Evolutionary conservation across 139 green algal species (phyloP).

Genomic region (Chlorella sp.): DNA sequence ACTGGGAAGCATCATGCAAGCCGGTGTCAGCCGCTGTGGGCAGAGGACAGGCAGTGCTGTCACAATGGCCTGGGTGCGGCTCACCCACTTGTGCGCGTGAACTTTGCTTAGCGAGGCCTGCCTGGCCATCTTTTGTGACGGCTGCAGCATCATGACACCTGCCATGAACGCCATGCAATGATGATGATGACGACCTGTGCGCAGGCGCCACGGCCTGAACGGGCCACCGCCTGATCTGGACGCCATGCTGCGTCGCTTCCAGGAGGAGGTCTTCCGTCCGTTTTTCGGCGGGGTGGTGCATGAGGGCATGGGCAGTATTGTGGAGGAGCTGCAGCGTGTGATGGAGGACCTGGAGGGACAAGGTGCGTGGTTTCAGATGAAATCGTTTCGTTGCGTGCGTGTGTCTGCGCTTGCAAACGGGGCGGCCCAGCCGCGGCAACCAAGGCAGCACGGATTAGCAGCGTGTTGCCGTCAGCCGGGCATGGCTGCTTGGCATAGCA

Average conservation of each 20-base stretch:
- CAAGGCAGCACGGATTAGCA: background rate
- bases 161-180: too few species aligned
- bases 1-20: too few species aligned
- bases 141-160: too few species aligned
- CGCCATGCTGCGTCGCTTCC: background rate
- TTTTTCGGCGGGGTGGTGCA: background rate
- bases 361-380: background rate
- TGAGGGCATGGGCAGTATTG: background rate
- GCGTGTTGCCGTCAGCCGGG: background rate
- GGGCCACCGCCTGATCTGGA: background rate
- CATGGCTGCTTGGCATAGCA: background rate
- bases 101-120: too few species aligned
- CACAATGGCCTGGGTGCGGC: too few species aligned
- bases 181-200: too few species aligned
- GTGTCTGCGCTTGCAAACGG: too few species aligned
- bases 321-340: background rate
- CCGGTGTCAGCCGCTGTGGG: too few species aligned
- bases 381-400: too few species aligned
- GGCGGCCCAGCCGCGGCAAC: background rate
- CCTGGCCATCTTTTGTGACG: too few species aligned
- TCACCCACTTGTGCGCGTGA: too few species aligned
- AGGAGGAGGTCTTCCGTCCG: background rate
- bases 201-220: conserved; percentile 5
- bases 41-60: too few species aligned
- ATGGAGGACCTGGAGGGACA: background rate